phyloP scores from a whole-genome alignment of 495 filamentous ascomycete genomes.

The Penicillium paradoxum region DNA sequence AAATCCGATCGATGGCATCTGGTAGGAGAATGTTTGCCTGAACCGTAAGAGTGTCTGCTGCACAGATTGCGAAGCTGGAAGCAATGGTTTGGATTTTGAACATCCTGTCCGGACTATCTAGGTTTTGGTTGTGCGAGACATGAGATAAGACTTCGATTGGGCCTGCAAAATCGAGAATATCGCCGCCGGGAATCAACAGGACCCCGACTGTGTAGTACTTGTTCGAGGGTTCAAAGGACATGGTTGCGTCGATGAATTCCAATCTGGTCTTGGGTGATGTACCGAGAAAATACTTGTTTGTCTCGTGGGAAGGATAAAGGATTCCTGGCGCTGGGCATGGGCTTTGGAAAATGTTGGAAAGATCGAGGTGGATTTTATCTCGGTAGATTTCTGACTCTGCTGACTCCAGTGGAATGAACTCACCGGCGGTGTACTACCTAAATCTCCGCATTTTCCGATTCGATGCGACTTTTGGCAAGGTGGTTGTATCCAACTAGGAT shows the following conservation, averaged over 20 bases:
- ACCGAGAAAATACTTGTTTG: background rate
- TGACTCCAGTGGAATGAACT: background rate
- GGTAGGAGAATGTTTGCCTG: constrained; percentile 33
- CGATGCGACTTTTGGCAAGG: background rate
- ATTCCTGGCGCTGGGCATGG: background rate
- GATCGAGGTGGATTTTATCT: constrained; percentile 4
- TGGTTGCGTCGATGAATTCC: constrained; percentile 2
- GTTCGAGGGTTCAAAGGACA: constrained; percentile 9
- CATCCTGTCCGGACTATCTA: constrained; percentile 22
- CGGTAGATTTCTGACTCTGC: constrained; percentile 1
- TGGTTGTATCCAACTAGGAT: background rate
- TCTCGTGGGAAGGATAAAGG: background rate
- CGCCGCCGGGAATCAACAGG: constrained; percentile 42
- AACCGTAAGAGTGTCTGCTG: constrained; percentile 21
- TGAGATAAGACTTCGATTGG: constrained; percentile 54
- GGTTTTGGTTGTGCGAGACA: constrained; percentile 29
- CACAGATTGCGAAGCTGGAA: constrained; percentile 30
- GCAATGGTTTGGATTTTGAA: constrained; percentile 31
- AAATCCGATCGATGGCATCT: constrained; percentile 58
- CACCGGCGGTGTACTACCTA: constrained; percentile 14
- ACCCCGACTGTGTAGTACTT: constrained; percentile 32
- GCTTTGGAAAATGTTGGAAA: background rate
- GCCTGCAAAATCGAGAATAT: constrained; percentile 61
- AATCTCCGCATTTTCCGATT: constrained; percentile 1
- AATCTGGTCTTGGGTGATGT: background rate